These are phyloP conservation scores for Fonsecaea erecta DNA, from an alignment of 2,329 filamentous ascomycete genomes.

Conservation along the genomic window DNA sequence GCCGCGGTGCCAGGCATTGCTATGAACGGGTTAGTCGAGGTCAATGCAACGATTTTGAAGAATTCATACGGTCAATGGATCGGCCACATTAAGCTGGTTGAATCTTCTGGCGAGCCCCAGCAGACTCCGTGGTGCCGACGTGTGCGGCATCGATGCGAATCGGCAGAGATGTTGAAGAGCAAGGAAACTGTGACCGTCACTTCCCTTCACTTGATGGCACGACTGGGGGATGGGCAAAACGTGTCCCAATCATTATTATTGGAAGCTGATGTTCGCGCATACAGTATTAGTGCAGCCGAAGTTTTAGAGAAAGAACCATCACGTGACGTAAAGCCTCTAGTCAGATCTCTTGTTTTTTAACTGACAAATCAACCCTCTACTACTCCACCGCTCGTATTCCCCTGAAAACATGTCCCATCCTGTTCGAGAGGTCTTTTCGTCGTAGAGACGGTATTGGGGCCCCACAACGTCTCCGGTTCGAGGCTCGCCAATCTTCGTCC, in stretches of 20 bases:
- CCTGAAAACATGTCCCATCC: no score
- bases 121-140: constrained; percentile 28
- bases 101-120: constrained; percentile 31
- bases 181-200: no score
- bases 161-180: background rate
- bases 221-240: background rate
- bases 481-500: no score
- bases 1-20: constrained; percentile 50
- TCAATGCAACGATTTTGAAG: background rate
- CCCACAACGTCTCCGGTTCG: no score
- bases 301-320: background rate
- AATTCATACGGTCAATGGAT: constrained; percentile 46
- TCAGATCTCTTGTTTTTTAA: no score
- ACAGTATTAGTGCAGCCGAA: background rate
- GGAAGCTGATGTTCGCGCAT: background rate
- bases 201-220: background rate
- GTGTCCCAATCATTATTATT: background rate
- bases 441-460: no score
- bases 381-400: no score
- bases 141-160: constrained; percentile 27
- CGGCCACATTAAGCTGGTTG: constrained; percentile 40
- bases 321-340: background rate
- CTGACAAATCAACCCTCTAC: no score
- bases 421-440: no score
- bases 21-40: constrained; percentile 41